Conservation (phyloP, 495 filamentous ascomycete species). For the Cudoniella acicularis region DNA sequence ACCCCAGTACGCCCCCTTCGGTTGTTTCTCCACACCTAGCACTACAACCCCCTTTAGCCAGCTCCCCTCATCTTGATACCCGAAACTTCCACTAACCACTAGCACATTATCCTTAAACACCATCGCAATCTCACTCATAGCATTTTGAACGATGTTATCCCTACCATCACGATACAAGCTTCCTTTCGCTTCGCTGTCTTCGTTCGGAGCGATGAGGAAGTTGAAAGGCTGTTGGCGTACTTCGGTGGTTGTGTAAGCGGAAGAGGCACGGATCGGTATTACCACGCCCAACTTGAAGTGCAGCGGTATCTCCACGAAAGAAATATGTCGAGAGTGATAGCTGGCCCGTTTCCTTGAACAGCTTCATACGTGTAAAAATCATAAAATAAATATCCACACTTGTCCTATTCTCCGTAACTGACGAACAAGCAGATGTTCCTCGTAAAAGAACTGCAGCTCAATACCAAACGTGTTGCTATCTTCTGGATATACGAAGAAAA, state of each 20-base stretch:
- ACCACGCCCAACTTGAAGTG: slow-evolving; percentile 87
- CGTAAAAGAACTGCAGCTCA: slow-evolving; percentile 89
- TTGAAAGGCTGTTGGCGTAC: slow-evolving; percentile 89
- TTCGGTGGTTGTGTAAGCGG: slow-evolving; percentile 71
- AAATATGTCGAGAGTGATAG: slow-evolving; percentile 64
- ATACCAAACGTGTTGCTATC: slow-evolving; percentile 78
- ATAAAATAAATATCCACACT: slow-evolving; percentile 83
- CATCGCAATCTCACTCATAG: slow-evolving; percentile 47
- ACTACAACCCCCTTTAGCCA: neutral
- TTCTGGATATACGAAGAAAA: slow-evolving; percentile 80
- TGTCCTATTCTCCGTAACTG: slow-evolving; percentile 68
- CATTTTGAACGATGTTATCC: slow-evolving; percentile 46
- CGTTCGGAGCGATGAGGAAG: slow-evolving; percentile 70
- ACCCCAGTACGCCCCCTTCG: neutral
- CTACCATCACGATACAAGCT: slow-evolving; percentile 88
- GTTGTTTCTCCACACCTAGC: neutral
- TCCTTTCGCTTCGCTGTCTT: slow-evolving; percentile 68
- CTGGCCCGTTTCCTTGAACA: slow-evolving; percentile 67
- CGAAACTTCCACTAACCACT: slow-evolving; percentile 43
- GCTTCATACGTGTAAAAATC: slow-evolving; percentile 82
- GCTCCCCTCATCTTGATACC: slow-evolving; percentile 18
- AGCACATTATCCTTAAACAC: slow-evolving; percentile 47
- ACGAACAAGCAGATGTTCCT: slow-evolving; percentile 77
- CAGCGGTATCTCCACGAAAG: slow-evolving; percentile 78
- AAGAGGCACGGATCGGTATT: slow-evolving; percentile 75